Evolutionary conservation across 164 flowering plant species (phyloP), one percentile per base, ranked within the genome.

Genomic region (Liquidambar formosana): DNA sequence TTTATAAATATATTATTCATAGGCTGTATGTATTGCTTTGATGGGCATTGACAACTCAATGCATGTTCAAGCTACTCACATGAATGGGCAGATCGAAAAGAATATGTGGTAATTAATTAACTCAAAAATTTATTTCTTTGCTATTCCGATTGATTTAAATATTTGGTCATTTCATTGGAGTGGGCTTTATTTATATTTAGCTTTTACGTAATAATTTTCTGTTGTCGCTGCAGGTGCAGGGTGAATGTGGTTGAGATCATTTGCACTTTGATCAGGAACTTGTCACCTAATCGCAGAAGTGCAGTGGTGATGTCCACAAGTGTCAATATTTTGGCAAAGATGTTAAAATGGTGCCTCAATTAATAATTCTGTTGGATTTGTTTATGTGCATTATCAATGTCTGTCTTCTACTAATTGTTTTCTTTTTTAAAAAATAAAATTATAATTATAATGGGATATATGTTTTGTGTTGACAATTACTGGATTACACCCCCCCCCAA

Each of bases 21-120:
- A 94, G 99, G 97, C 82, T 69, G 75, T 86, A 12, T 82, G 93
- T 68, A 74, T 79, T 83, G 66, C 84, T 74, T 79, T 94, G 78
- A 73, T 90, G 89, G 71, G 80, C 26, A 63, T 82, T 73, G 80
- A 79, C 28, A 84, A 76, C 65, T 76, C 83, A 52, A 74, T 75
- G 46, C 69, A 75, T 66, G 64, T 80, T 71, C 82, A 82, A 66
- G 74, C 65, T n/a, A 63, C 81, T 69, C 67, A 41, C 5, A 63
- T 53, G 65, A 52, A 73, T 80, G 85, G 80, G 28, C 75, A 61
- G 41, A 54, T 73, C 48, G 86, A 84, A 67, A 77, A 61, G 57
- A 78, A 68, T 71, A 12, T 75, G 48, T 75, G 88, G 97, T 92
- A 82, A 53, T 70, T 41, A 23, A 46, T 26, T 56, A 14, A 62